phyloP scores from a whole-genome alignment of 2,329 filamentous ascomycete species.

The Epichloe glyceriae region DNA sequence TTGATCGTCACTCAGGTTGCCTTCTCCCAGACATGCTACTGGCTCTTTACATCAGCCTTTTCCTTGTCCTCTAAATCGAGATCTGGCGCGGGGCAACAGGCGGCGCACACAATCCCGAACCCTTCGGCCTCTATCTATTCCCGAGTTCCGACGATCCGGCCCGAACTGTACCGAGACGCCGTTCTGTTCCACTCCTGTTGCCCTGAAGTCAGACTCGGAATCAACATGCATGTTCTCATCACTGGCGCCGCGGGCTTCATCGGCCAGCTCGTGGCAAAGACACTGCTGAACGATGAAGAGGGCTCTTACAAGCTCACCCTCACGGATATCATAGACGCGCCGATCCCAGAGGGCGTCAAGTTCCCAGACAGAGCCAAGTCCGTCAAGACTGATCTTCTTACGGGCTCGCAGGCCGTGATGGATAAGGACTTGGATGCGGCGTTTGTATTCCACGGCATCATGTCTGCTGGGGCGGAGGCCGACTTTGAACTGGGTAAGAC shows the following conservation, averaged over 20 bases:
- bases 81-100: neutral
- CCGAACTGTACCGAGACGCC: too few relatives aligned
- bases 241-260: conserved; percentile 50
- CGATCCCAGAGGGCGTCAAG: conserved; percentile 25
- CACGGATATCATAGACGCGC: conserved; percentile 40
- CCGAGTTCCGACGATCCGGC: too few relatives aligned
- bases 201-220: neutral
- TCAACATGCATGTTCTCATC: conserved; percentile 33
- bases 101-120: neutral
- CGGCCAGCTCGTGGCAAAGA: conserved; percentile 42
- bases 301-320: conserved; percentile 31
- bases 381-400: conserved; percentile 7
- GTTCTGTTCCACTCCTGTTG: too few relatives aligned
- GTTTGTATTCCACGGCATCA: conserved; percentile 50
- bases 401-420: conserved; percentile 1
- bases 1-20: too few relatives aligned
- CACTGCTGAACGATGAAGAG: conserved; percentile 29
- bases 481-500: conserved; percentile 31
- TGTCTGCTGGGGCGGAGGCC: conserved; percentile 47
- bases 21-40: too few relatives aligned
- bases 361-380: conserved; percentile 14
- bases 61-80: too few relatives aligned
- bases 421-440: conserved; percentile 27
- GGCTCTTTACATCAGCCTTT: neutral
- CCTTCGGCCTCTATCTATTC: neutral